These are phyloP conservation scores for Paramecium pentaurelia DNA, from an alignment of 73 alveolate species.

Conservation along the genomic window DNA sequence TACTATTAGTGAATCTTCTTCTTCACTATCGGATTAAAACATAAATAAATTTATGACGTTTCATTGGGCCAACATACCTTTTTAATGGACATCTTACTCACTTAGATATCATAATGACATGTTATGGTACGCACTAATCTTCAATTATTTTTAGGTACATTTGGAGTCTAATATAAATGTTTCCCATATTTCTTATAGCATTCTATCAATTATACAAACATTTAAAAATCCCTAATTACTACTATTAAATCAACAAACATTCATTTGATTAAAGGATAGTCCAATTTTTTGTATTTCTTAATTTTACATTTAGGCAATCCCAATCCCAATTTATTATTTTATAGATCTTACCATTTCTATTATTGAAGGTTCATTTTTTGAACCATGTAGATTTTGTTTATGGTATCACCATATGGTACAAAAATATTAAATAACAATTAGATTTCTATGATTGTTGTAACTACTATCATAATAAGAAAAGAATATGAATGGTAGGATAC, in stretches of 20 bases:
- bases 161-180: background rate
- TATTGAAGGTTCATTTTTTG: background rate
- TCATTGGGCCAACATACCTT: constrained; percentile 6
- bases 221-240: background rate
- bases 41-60: constrained; percentile 25
- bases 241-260: background rate
- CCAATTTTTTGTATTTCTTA: background rate
- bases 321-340: background rate
- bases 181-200: background rate
- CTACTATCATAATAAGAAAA: background rate
- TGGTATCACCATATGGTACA: constrained; percentile 5
- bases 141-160: background rate
- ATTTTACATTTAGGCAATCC: background rate
- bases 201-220: background rate
- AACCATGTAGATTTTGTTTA: background rate
- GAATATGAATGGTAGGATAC: constrained; percentile 5
- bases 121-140: background rate
- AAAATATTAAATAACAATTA: background rate
- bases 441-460: background rate
- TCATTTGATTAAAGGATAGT: background rate
- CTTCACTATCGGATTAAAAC: constrained; percentile 26
- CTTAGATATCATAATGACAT: constrained; percentile 22
- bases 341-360: background rate
- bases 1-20: background rate
- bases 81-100: background rate